Conservation (phyloP, 768 basidiomycete genomes). For the Tricholoma flavovirens region DNA sequence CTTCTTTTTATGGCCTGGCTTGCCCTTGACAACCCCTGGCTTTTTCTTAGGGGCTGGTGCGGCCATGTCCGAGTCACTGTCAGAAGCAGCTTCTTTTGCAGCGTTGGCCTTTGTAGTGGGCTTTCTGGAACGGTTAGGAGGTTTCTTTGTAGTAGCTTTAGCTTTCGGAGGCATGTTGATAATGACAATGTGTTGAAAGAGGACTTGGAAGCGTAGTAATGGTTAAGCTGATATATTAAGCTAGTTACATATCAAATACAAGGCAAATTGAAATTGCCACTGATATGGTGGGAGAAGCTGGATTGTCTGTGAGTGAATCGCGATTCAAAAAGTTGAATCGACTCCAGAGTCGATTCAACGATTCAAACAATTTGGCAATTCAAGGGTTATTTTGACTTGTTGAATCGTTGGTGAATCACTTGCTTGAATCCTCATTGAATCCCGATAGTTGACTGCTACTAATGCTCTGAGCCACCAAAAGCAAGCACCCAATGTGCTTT, state of each 20-base stretch:
- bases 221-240: background rate
- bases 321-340: background rate
- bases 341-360: background rate
- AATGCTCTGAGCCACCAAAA: conserved; percentile 14
- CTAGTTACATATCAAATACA: background rate
- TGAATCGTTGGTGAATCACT: background rate
- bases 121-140: background rate
- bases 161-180: background rate
- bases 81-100: background rate
- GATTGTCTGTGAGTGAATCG: background rate
- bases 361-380: background rate
- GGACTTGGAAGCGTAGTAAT: background rate
- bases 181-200: background rate
- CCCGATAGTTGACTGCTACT: background rate
- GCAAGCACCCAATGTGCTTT: conserved; percentile 20
- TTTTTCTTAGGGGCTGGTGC: background rate
- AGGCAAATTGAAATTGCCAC: background rate
- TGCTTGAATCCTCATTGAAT: background rate
- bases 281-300: background rate
- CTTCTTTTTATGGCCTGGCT: background rate
- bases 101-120: too few relatives aligned
- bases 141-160: background rate
- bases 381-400: background rate
- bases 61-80: background rate
- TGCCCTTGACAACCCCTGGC: background rate